Conservation (phyloP, 805 yeast genomes). For the Candida yuanshanica region DNA sequence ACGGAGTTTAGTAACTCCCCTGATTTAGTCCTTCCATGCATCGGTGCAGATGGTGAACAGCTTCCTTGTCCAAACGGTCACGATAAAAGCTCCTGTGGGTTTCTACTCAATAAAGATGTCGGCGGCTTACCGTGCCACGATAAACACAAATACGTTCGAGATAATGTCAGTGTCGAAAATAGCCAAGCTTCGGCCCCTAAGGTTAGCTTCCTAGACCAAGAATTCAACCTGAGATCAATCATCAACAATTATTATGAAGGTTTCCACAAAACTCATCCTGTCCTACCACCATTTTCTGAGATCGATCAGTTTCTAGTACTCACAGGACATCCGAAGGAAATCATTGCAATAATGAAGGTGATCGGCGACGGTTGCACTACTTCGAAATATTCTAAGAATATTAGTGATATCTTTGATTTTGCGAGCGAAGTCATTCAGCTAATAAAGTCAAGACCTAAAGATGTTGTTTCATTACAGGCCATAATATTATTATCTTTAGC, state of each 20-base stretch:
- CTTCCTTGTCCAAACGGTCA: conserved; percentile 23
- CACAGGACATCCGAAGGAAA: conserved; percentile 33
- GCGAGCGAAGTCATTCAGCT: conserved; percentile 28
- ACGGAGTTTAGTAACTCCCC: not conserved
- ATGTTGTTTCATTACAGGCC: conserved; percentile 39
- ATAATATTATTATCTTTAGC: conserved; percentile 36
- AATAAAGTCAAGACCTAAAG: conserved; percentile 27
- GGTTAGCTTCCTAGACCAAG: conserved; percentile 5
- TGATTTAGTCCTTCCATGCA: conserved; percentile 17
- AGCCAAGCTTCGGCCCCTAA: not conserved
- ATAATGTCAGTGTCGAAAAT: conserved; percentile 9
- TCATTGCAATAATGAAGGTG: conserved; percentile 42
- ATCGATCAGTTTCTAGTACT: conserved; percentile 28
- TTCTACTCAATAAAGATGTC: conserved; percentile 12
- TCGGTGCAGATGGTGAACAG: conserved; percentile 6
- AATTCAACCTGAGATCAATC: conserved; percentile 19
- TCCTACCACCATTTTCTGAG: conserved; percentile 36
- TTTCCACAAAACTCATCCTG: conserved; percentile 42
- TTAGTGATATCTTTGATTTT: conserved; percentile 34
- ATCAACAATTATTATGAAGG: conserved; percentile 28
- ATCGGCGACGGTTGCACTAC: conserved; percentile 43
- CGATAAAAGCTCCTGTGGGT: conserved; percentile 15
- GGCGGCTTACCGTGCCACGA: conserved; percentile 17
- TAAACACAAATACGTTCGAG: conserved; percentile 1
- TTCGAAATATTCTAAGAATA: conserved; percentile 31